Conservation (phyloP, 192 early-diverging fungal species). For the Backusella sp. region DNA sequence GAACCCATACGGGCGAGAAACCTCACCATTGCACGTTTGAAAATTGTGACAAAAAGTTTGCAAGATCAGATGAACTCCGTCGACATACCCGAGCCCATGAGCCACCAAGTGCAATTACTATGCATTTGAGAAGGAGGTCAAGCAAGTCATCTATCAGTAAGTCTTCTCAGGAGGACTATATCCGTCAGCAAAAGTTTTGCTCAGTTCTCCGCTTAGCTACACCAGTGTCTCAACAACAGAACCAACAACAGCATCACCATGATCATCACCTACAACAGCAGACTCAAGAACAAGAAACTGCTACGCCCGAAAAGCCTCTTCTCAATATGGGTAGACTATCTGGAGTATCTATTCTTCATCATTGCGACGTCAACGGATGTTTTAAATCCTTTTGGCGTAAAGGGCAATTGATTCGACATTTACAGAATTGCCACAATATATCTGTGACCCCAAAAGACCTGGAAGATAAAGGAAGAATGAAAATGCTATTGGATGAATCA, state of each 20-base stretch:
- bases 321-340: neutral
- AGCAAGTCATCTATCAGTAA: slow-evolving; percentile 16
- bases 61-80: slow-evolving; percentile 71
- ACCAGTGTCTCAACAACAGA: neutral
- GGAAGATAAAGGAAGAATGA: neutral
- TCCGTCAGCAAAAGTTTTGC: slow-evolving; percentile 25
- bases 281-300: no score
- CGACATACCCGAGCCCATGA: slow-evolving; percentile 46
- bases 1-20: slow-evolving; percentile 81
- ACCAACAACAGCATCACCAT: neutral
- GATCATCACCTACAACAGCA: neutral
- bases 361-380: slow-evolving; percentile 24
- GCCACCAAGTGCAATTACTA: slow-evolving; percentile 29
- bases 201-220: slow-evolving; percentile 27
- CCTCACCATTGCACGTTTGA: slow-evolving; percentile 72
- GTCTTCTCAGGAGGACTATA: slow-evolving; percentile 25
- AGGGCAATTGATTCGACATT: slow-evolving; percentile 30
- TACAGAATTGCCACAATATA: slow-evolving; percentile 27
- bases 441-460: slow-evolving; percentile 12
- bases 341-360: slow-evolving; percentile 24
- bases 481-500: neutral
- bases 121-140: slow-evolving; percentile 17
- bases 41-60: slow-evolving; percentile 77
- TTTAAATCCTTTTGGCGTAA: slow-evolving; percentile 36
- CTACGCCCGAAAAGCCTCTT: neutral